Evolutionary conservation across 1,284 basidiomycete genomes (phyloP), one percentile per base, ranked within the genome.

Genomic region (Lignosus rhinocerotis): DNA sequence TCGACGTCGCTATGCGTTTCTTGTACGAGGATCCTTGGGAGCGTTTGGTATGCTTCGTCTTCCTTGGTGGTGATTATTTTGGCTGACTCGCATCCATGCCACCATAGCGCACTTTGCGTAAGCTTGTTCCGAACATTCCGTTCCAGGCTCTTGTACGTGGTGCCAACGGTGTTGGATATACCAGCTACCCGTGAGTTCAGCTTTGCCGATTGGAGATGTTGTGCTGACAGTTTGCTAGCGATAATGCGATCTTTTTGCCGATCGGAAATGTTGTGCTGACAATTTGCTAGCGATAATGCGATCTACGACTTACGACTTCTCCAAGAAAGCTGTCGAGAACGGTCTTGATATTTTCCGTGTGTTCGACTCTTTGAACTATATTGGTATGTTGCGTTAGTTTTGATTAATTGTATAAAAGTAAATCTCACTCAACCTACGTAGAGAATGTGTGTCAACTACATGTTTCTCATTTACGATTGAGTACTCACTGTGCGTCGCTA

Each of bases 21-120:
- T 80, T 99, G 72, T 98, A 99, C 75, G 97, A 99, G 76, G 97
- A 99, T 78, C 97, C 97, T 69, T 99, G 97, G 97, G 96, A 98
- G 75, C 87, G 97, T 69, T 80, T 99, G 78, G 91, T 92, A 64
- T 48, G 85, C 79, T 47, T 48, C 50, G 9, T 34, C 25, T 41
- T 11, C 32, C 25, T 38, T 50, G 42, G 31, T 62, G n/a, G 49
- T 19, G 36, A 21, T 42, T 5, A 41, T 32, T 38, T n/a, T 38
- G 33, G 50, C 46, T 45, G 44, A 39, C 41, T 46, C 8, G 19
- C 6, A 31, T 8, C 48, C 41, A 25, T 33, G 5, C 48, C 46
- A 51, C 32, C 67, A 11, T 56, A 93, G 89, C 89, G 97, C 66
- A 92, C 92, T 43, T 84, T 99, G 61, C 88, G 97, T 66, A 94